Conservation (phyloP, 352 stramenopile species). For the Globisporangium nodosum region DNA sequence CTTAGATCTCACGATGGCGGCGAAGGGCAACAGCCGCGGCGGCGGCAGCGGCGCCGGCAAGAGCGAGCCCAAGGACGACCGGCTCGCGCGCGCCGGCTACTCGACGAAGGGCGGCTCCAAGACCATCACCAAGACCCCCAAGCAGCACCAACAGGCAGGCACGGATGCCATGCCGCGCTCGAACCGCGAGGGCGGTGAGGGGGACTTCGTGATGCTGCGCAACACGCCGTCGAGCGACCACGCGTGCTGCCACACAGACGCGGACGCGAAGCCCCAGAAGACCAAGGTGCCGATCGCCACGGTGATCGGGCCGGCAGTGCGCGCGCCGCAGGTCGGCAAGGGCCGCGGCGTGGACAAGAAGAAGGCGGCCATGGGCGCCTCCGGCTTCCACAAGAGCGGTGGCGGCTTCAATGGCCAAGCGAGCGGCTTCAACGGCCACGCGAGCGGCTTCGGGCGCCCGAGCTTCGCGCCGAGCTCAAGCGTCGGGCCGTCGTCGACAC, state of each 20-base stretch:
- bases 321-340: slow-evolving; percentile 4
- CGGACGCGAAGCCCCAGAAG: neutral
- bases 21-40: slow-evolving; percentile 6
- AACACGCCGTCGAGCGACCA: slow-evolving; percentile 25
- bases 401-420: neutral
- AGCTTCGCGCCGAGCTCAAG: slow-evolving; percentile 24
- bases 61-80: slow-evolving; percentile 1
- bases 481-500: slow-evolving; percentile 9
- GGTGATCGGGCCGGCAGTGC: slow-evolving; percentile 13
- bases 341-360: slow-evolving; percentile 5
- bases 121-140: slow-evolving; percentile 4
- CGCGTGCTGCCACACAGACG: slow-evolving; percentile 10
- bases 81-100: slow-evolving; percentile 8
- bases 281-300: slow-evolving; percentile 17
- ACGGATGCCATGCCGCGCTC: slow-evolving; percentile 13
- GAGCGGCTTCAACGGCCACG: slow-evolving; percentile 8
- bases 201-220: slow-evolving; percentile 13
- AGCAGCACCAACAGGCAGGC: neutral
- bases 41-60: slow-evolving; percentile 3
- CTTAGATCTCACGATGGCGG: neutral
- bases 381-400: neutral
- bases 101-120: slow-evolving; percentile 1
- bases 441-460: slow-evolving; percentile 10
- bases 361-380: neutral
- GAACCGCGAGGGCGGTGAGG: slow-evolving; percentile 6